Evolutionary conservation across 2,329 filamentous ascomycete species (phyloP), one percentile per base, ranked within the genome.

Genomic region (Trematosphaeria pertusa): DNA sequence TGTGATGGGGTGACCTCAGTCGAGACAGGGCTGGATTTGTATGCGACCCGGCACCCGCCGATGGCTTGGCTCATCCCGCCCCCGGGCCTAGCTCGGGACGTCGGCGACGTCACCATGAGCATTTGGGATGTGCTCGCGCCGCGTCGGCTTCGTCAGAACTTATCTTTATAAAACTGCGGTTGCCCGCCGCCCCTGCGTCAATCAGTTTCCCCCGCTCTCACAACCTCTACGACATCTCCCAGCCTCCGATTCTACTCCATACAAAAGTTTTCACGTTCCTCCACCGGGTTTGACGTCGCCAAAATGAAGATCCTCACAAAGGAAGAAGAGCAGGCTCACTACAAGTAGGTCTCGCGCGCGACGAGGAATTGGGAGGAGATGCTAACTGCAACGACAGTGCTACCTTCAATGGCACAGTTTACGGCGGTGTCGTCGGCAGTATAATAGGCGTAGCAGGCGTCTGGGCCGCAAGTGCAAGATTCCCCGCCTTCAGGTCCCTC

Each of bases 221-320:
- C 40, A 24, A 19, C 14, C 37, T 8, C 26, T 34, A 19, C 4
- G 12, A 12, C 22, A 37, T 6, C 37, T 38, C 22, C 17, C 21
- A 20, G 12, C 14, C 12, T 30, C 20, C 19, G 15, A 26, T 21
- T 28, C 24, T 28, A 8, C 12, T 28, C 24, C n/a, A n/a, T n/a
- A n/a, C n/a, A n/a, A n/a, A 28, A 28, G 24, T 28, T 28, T 28
- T 7, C 7, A 28, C 8, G 12, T 28, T 28, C 12, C 24, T 28
- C 7, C 8, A 7, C 8, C 12, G 24, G 12, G 7, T 12, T 7
- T 12, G 12, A 28, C 24, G 24, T 8, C 7, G 24, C 17, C 56
- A 62, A 47, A 1, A 99, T 97, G 94, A 97, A 97, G 87, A 80
- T 97, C 69, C 82, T 97, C 71, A 95, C 89, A 64, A 91, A 93